Evolutionary conservation across 495 filamentous ascomycete genomes (phyloP).

Genomic region (Penicillium parvum): DNA sequence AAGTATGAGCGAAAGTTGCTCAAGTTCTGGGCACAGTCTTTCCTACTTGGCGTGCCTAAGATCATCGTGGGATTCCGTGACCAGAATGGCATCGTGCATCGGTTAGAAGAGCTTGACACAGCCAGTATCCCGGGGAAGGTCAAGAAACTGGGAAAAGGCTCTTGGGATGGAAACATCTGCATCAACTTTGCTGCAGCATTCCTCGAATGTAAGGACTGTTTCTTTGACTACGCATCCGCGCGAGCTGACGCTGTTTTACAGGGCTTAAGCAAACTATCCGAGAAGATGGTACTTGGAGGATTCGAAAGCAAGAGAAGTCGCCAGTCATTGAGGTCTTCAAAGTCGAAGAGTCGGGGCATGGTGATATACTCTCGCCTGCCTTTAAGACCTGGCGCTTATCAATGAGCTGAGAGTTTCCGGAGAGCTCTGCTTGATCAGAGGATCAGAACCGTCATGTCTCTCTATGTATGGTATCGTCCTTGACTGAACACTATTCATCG

Average conservation of each 20-base stretch:
- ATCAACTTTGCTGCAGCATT: conserved; percentile 81
- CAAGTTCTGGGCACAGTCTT: conserved; percentile 96
- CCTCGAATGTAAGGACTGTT: conserved; percentile 62
- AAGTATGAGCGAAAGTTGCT: conserved; percentile 86
- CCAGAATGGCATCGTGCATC: conserved; percentile 63
- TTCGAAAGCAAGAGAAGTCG: conserved; percentile 55
- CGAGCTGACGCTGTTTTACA: conserved; percentile 23
- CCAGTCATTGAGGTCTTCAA: conserved; percentile 65
- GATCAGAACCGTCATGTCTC: neutral
- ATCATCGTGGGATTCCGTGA: conserved; percentile 87
- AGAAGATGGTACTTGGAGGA: conserved; percentile 76
- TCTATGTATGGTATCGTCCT: conserved; percentile 1
- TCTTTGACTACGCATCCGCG: neutral
- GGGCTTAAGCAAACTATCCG: conserved; percentile 63
- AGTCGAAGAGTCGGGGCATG: conserved; percentile 67
- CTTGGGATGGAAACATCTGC: conserved; percentile 86
- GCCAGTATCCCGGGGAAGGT: conserved; percentile 69
- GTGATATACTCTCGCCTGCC: conserved; percentile 67
- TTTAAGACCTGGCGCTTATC: conserved; percentile 68
- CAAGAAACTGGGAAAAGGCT: conserved; percentile 53
- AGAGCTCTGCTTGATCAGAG: neutral
- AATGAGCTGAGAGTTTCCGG: neutral
- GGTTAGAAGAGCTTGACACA: conserved; percentile 74
- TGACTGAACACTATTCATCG: too few species aligned
- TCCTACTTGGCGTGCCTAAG: conserved; percentile 84